These are phyloP conservation scores for Zygnema circumcarinatum DNA, from an alignment of 139 green algal genomes.

Conservation along the genomic window DNA sequence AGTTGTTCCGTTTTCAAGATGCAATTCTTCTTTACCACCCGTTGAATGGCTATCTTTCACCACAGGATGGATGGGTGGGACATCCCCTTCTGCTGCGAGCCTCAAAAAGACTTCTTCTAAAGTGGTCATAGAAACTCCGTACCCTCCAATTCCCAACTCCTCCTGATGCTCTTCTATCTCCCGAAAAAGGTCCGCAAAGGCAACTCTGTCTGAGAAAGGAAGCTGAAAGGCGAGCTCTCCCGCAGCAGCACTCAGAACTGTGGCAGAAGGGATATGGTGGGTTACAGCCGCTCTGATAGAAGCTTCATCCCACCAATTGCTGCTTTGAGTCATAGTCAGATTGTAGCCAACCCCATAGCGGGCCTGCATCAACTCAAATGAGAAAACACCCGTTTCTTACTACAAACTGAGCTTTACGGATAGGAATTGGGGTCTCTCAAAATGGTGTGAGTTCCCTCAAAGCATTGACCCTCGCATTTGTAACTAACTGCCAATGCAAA, in stretches of 20 bases:
- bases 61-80: constrained; percentile 1
- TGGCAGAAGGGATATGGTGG: constrained; percentile 25
- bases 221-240: constrained; percentile 22
- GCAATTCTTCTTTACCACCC: no score
- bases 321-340: constrained; percentile 40
- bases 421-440: no score
- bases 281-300: constrained; percentile 24
- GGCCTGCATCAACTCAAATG: constrained; percentile 17
- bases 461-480: no score
- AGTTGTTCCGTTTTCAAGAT: no score
- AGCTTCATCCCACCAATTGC: constrained; percentile 11
- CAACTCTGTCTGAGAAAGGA: neutral
- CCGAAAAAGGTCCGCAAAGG: constrained; percentile 30
- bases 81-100: neutral
- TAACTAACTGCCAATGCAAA: neutral
- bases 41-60: no score
- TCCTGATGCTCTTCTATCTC: constrained; percentile 16
- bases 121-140: constrained; percentile 23
- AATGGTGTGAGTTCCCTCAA: no score
- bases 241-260: neutral
- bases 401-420: no score
- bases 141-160: constrained; percentile 8
- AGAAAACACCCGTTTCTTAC: no score
- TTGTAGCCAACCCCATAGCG: constrained; percentile 58
- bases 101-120: constrained; percentile 45